phyloP scores from a whole-genome alignment of 257 asterid genomes.

The Solanum megistacrolobum region DNA sequence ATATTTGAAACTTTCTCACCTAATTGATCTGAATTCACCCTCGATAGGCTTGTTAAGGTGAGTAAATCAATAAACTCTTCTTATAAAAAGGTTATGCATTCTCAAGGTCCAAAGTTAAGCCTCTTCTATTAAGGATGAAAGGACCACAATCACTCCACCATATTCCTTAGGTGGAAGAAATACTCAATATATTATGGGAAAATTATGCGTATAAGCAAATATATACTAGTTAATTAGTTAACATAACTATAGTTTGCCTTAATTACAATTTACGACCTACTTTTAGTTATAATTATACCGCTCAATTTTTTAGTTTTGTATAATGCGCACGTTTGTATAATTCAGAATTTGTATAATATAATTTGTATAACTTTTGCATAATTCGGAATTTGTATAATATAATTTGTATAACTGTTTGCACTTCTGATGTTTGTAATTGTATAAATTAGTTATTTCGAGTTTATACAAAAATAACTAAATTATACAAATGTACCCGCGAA shows the following conservation, averaged over 20 bases:
- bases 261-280: no score
- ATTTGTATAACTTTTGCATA: no score
- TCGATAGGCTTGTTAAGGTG: not conserved
- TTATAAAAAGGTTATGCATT: not conserved
- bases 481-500: no score
- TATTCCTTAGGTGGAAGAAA: not conserved
- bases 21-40: not conserved
- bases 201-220: no score
- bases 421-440: not conserved
- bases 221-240: not conserved
- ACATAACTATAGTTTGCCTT: not conserved
- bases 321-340: no score
- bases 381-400: no score
- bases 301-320: not conserved
- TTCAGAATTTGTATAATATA: no score
- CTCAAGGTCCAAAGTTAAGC: not conserved
- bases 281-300: no score
- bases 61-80: not conserved
- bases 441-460: no score
- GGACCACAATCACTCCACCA: not conserved
- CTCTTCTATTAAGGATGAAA: not conserved
- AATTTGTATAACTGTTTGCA: not conserved
- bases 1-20: not conserved
- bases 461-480: no score
- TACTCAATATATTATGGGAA: not conserved